phyloP scores from a whole-genome alignment of 2,329 filamentous ascomycete genomes.

The Pseudopithomyces maydicus region DNA sequence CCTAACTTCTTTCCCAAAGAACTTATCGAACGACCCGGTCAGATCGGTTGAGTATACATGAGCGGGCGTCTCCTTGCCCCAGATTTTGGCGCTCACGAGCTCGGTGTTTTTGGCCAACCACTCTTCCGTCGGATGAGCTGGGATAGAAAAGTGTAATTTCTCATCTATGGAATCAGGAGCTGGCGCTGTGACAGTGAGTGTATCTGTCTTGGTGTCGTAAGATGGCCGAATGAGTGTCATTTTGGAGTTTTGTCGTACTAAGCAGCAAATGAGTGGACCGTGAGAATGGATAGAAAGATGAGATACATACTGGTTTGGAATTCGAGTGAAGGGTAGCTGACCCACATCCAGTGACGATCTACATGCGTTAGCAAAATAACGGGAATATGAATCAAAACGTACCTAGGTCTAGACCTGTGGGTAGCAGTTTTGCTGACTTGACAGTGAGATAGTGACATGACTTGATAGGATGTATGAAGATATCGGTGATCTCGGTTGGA shows the following conservation, averaged over 20 bases:
- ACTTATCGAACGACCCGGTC: conserved; percentile 60
- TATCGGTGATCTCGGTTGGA: conserved; percentile 50
- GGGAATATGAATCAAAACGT: conserved; percentile 2
- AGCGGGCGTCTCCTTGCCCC: conserved; percentile 63
- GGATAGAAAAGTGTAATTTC: conserved; percentile 53
- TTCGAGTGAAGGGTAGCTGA: conserved; percentile 57
- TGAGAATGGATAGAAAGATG: neutral
- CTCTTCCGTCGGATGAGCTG: conserved; percentile 54
- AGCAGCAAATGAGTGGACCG: neutral
- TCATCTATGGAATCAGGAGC: conserved; percentile 42
- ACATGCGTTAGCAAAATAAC: neutral
- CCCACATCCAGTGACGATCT: conserved; percentile 71
- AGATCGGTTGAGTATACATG: conserved; percentile 59
- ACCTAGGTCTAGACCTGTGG: conserved; percentile 62
- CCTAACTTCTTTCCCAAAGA: conserved; percentile 60
- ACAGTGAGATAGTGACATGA: conserved; percentile 68
- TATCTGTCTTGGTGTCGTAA: conserved; percentile 51
- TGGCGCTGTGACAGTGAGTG: conserved; percentile 56
- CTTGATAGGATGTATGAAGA: conserved; percentile 69
- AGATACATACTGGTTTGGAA: conserved; percentile 59
- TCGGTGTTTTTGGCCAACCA: conserved; percentile 62
- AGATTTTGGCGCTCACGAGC: conserved; percentile 59
- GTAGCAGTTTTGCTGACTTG: conserved; percentile 56
- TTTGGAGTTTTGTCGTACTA: conserved; percentile 59
- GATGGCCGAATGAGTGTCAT: conserved; percentile 68